Evolutionary conservation across 169 alveolate species (phyloP).

Genomic region (Cystoisospora suis): DNA sequence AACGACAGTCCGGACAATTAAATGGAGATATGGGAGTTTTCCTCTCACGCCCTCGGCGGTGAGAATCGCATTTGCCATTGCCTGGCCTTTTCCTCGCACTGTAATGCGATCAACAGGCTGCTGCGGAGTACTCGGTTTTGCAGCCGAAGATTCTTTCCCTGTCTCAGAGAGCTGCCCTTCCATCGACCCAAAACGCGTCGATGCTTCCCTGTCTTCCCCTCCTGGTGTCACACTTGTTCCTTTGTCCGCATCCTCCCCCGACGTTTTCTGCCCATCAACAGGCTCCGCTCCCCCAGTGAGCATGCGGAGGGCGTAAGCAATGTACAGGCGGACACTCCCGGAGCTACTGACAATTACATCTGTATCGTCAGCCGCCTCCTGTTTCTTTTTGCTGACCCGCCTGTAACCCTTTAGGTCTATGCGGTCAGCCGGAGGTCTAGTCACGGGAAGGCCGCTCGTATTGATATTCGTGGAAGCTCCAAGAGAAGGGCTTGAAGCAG

Average conservation of each 20-base stretch:
- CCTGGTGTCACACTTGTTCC: background rate
- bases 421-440: too few relatives aligned
- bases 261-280: background rate
- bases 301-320: background rate
- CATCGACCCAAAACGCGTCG: too few relatives aligned
- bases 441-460: too few relatives aligned
- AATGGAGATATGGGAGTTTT: background rate
- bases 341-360: background rate
- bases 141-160: too few relatives aligned
- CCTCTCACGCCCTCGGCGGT: background rate
- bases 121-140: too few relatives aligned
- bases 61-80: background rate
- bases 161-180: too few relatives aligned
- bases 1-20: background rate
- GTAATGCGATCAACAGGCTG: background rate
- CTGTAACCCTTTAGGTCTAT: background rate
- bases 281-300: background rate
- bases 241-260: background rate
- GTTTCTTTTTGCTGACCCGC: background rate
- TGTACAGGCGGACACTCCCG: background rate
- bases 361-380: background rate
- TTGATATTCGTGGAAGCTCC: too few relatives aligned
- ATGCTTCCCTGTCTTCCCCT: background rate
- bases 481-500: too few relatives aligned
- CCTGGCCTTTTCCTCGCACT: background rate